Percentiles rank a stretch among this genome's conserved stretches.
Evolutionary conservation across 1,284 basidiomycete genomes (phyloP).

Genomic region (Leccinum huronense): DNA sequence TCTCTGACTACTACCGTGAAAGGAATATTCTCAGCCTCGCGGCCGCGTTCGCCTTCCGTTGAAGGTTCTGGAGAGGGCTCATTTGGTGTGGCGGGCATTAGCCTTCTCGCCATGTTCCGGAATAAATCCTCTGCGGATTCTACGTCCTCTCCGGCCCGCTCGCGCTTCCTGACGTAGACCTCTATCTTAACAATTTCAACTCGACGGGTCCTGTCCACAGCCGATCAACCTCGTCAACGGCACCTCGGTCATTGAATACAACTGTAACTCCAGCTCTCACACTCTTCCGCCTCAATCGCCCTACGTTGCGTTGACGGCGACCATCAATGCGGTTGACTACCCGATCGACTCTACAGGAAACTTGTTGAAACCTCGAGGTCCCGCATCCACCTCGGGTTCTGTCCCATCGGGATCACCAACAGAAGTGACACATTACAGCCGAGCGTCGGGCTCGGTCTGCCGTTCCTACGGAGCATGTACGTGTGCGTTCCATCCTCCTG

Average conservation of each 20-base stretch:
- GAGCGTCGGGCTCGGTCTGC: slow-evolving; percentile 24
- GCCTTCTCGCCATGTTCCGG: slow-evolving; percentile 52
- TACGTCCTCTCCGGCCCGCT: slow-evolving; percentile 26
- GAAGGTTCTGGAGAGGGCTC: slow-evolving; percentile 35
- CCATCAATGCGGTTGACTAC: slow-evolving; percentile 37
- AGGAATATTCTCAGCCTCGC: slow-evolving; percentile 52
- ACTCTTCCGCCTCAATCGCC: slow-evolving; percentile 13
- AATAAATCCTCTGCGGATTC: slow-evolving; percentile 38
- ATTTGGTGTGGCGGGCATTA: slow-evolving; percentile 41
- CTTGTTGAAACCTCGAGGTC: slow-evolving; percentile 20
- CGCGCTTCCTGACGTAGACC: slow-evolving; percentile 22
- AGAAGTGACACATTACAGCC: slow-evolving; percentile 9
- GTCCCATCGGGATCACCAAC: slow-evolving; percentile 28
- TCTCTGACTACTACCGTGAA: slow-evolving; percentile 41
- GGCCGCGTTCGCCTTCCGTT: slow-evolving; percentile 58
- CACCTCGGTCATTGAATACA: slow-evolving; percentile 13
- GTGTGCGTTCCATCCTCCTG: slow-evolving; percentile 22
- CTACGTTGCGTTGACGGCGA: slow-evolving; percentile 28
- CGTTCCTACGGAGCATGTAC: slow-evolving; percentile 36
- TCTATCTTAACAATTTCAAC: slow-evolving; percentile 20
- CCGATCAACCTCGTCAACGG: slow-evolving; percentile 12
- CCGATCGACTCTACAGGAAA: slow-evolving; percentile 28
- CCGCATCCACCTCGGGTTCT: slow-evolving; percentile 10
- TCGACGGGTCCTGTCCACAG: slow-evolving; percentile 26
- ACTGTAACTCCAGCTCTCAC: slow-evolving; percentile 16